Evolutionary conservation across 148 eudicot species (phyloP).

Genomic region (Silene conica): DNA sequence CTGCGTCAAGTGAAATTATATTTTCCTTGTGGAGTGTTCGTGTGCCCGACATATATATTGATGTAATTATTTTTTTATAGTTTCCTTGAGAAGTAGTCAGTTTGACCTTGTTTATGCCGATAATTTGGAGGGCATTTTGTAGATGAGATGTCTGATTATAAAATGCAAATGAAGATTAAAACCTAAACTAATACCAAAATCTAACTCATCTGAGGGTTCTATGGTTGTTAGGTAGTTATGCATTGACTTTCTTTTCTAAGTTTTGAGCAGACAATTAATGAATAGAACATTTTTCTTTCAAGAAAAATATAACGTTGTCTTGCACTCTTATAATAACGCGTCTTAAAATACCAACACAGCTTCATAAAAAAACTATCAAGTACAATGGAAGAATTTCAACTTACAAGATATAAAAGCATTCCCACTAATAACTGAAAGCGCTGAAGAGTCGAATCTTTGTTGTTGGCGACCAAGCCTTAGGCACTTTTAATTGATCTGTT

Average conservation of each 20-base stretch:
- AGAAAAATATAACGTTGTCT: conserved; percentile 11
- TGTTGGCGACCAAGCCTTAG: not conserved
- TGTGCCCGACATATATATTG: not conserved
- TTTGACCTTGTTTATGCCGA: conserved; percentile 5
- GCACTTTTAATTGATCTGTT: not conserved
- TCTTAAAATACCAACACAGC: not conserved
- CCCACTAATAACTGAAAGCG: conserved; percentile 15
- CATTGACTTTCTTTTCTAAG: not conserved
- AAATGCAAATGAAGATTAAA: conserved; percentile 5
- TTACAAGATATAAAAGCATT: conserved; percentile 29
- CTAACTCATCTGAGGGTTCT: not conserved
- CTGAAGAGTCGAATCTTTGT: conserved; percentile 17
- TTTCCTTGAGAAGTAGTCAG: conserved; percentile 4
- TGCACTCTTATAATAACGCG: not conserved
- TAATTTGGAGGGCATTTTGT: not conserved
- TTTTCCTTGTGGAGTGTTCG: not conserved
- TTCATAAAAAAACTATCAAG: conserved; percentile 9
- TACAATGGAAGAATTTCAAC: conserved; percentile 24
- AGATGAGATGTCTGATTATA: not conserved
- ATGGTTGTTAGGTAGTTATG: not conserved
- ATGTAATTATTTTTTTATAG: not conserved
- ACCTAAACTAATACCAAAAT: not conserved
- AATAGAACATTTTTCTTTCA: not conserved
- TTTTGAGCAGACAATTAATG: not conserved
- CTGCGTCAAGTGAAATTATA: not conserved